Base-by-base conservation (phyloP, 257 asterid genomes). In the Echites panduratus region DNA sequence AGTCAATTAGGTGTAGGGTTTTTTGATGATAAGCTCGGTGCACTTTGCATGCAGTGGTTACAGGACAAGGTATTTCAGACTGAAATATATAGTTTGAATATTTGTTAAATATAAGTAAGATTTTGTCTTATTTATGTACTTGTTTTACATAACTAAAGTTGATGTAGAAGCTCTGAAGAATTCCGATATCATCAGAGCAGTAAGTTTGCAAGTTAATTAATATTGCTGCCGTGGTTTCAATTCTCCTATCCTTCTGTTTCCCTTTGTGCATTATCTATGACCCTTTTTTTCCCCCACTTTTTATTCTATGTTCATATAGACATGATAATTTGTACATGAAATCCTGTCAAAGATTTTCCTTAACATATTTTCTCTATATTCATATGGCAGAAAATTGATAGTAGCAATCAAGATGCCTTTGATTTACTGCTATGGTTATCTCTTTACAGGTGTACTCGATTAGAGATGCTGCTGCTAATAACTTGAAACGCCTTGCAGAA, bases 11-110 rank as follows among this genome's bases (percentile, higher is more conserved):
- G 95, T 69, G 89, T 90, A 41, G 92, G 95, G 2, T 90, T 90
- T 85, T 90, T 90, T 49, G 96, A 90, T 71, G 95, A 90, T 73
- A 90, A 90, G 80, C 89, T 90, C 29, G 96, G 96, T 65, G 95
- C 92, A 48, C 96, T 90, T 73, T 90, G 96, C 84, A 90, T 90
- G 96, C 95, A 88, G 78, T 90, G 96, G 96, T 76, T 90, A 79
- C 95, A 83, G 77, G 96, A 90, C 80, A 90, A 90, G 96, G 95
- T 89, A 66, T 29, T 66, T 45, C 66, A 3, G 49, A 38, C 29
- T 38, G 13, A 47, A 12, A 5, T 48, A 43, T 62, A 29, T 66
- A 71, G 43, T 70, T n/a, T 62, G 35, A 48, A 76, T 52, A 66
- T 66, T 24, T 70, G 22, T n/a, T 7, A 16, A 24, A 13, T 61